Conservation (phyloP, 2,329 filamentous ascomycete genomes). For the Aspergillus sp. region DNA sequence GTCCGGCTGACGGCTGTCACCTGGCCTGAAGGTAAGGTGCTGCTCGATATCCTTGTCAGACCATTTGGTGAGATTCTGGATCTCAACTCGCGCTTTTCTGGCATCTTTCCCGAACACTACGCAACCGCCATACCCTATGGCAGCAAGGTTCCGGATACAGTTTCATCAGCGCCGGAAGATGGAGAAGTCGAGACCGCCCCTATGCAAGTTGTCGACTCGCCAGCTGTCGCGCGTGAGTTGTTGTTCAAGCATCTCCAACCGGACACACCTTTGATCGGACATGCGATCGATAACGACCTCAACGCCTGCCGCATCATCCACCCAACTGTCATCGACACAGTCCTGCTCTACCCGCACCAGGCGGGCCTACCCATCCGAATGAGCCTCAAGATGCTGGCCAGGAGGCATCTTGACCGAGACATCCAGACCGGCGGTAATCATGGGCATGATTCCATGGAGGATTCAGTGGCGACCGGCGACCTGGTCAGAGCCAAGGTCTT, state of each 20-base stretch:
- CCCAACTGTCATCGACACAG: constrained; percentile 74
- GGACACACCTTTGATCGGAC: constrained; percentile 75
- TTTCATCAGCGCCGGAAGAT: constrained; percentile 15
- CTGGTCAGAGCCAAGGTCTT: constrained; percentile 63
- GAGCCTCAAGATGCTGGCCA: constrained; percentile 65
- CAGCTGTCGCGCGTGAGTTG: constrained; percentile 62
- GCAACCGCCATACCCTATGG: constrained; percentile 54
- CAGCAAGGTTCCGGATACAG: constrained; percentile 14
- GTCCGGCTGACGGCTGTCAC: constrained; percentile 80
- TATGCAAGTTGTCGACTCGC: constrained; percentile 67
- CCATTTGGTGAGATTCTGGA: constrained; percentile 79
- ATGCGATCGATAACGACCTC: constrained; percentile 91
- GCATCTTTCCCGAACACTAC: constrained; percentile 70
- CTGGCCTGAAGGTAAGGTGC: constrained; percentile 66
- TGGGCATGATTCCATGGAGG: constrained; percentile 89
- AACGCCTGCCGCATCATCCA: constrained; percentile 79
- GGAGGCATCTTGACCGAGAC: constrained; percentile 57
- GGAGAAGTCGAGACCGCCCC: constrained; percentile 27
- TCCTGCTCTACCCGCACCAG: constrained; percentile 71
- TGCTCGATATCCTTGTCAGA: constrained; percentile 77
- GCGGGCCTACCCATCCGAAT: constrained; percentile 67
- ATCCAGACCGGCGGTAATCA: constrained; percentile 62
- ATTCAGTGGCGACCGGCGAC: constrained; percentile 81
- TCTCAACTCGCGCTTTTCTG: constrained; percentile 85
- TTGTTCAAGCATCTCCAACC: constrained; percentile 69